These are phyloP conservation scores for Coemansia sp. DNA, from an alignment of 192 early-diverging fungal genomes.

Conservation along the genomic window DNA sequence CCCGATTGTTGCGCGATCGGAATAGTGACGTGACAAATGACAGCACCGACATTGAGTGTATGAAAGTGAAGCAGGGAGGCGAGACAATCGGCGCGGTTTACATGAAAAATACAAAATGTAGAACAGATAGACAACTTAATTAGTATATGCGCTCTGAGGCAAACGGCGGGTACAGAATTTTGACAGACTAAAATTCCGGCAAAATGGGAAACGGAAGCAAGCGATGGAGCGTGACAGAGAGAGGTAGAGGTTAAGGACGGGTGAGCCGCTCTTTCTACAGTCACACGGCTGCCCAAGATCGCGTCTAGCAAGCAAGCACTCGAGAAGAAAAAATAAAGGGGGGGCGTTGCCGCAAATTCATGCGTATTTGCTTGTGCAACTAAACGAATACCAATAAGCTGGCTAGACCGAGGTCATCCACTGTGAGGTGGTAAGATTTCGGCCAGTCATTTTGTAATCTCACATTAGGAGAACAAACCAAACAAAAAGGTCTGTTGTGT, in stretches of 20 bases:
- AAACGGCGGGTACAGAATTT: background rate
- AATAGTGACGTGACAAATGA: slow-evolving; percentile 52
- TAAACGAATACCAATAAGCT: slow-evolving; percentile 1
- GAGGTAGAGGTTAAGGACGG: background rate
- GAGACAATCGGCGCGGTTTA: background rate
- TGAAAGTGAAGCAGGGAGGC: background rate
- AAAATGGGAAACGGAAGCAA: slow-evolving; percentile 6
- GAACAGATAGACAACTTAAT: background rate
- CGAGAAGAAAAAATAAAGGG: background rate
- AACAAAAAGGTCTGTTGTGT: background rate
- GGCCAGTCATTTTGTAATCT: background rate
- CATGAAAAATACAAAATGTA: background rate
- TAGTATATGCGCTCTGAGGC: slow-evolving; percentile 3
- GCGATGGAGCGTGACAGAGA: background rate
- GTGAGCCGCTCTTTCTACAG: background rate
- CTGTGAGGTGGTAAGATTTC: background rate
- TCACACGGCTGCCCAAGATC: background rate
- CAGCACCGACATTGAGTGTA: slow-evolving; percentile 42
- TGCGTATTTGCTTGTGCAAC: slow-evolving; percentile 5
- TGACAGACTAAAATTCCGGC: background rate
- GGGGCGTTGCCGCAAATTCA: slow-evolving; percentile 1
- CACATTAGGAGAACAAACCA: background rate
- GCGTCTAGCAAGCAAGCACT: background rate
- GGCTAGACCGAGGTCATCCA: background rate
- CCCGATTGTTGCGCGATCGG: slow-evolving; percentile 41